phyloP scores from a whole-genome alignment of 148 eudicot genomes.

The Cornus kousa region DNA sequence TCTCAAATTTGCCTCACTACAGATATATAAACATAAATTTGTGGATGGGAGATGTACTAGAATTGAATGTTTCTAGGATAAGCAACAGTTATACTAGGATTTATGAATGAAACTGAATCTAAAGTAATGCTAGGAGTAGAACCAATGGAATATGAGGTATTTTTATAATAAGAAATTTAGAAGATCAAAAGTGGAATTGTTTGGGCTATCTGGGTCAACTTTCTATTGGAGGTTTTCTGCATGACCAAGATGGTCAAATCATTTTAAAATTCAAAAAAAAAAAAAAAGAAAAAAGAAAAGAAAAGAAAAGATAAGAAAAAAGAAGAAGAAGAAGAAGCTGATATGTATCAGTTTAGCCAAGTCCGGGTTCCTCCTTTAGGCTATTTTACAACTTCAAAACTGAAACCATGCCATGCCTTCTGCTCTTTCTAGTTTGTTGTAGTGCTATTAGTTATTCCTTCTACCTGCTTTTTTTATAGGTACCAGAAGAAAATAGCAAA shows the following conservation, averaged over 20 bases:
- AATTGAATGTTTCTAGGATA: not conserved
- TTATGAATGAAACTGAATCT: not conserved
- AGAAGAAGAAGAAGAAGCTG: no score
- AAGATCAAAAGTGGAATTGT: not conserved
- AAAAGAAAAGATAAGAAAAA: no score
- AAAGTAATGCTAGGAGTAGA: not conserved
- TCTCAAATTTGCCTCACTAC: not conserved
- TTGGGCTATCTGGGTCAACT: not conserved
- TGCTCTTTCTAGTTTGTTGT: not conserved
- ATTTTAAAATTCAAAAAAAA: not conserved
- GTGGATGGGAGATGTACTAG: not conserved
- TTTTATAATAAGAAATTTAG: not conserved
- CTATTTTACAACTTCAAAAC: not conserved
- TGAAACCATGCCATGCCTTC: not conserved
- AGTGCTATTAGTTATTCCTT: conserved; percentile 4
- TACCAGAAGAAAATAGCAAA: conserved; percentile 98
- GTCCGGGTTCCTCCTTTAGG: not conserved
- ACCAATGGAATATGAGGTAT: not conserved
- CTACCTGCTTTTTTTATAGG: conserved; percentile 35
- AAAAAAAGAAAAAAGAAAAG: no score
- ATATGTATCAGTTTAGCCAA: not conserved
- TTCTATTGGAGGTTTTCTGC: not conserved
- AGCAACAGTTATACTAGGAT: not conserved
- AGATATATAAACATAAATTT: not conserved
- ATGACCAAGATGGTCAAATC: not conserved